phyloP scores from a whole-genome alignment of 192 early-diverging fungal species.

The Kappamyces sp. region DNA sequence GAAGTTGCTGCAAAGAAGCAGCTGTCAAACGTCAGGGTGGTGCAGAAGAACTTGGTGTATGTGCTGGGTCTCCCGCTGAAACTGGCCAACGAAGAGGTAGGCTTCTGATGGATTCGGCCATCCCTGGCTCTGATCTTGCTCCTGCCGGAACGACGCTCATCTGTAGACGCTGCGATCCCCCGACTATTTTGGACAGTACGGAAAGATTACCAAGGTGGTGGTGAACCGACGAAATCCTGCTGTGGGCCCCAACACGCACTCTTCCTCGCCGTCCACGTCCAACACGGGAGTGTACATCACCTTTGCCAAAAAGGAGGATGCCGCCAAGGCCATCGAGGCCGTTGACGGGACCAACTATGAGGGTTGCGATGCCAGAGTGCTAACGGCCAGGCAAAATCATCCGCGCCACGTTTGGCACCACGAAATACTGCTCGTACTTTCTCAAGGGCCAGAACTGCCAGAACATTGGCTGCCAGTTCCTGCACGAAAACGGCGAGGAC shows the following conservation, averaged over 20 bases:
- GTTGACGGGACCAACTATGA: conserved; percentile 80
- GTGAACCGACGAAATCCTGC: conserved; percentile 68
- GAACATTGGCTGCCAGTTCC: conserved; percentile 90
- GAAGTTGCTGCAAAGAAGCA: conserved; percentile 71
- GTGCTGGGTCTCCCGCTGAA: conserved; percentile 87
- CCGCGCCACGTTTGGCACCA: conserved; percentile 93
- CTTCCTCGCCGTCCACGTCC: conserved; percentile 23
- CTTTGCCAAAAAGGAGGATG: conserved; percentile 86
- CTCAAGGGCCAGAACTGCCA: conserved; percentile 85
- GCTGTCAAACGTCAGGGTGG: conserved; percentile 85
- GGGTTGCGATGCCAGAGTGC: conserved; percentile 67
- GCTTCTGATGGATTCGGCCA: conserved; percentile 2
- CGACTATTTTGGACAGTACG: conserved; percentile 98
- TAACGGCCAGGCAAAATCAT: conserved; percentile 48
- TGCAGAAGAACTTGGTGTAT: conserved; percentile 97
- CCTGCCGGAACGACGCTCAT: not conserved
- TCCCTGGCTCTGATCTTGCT: not conserved
- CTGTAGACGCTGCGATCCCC: conserved; percentile 66
- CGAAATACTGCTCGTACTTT: conserved; percentile 97
- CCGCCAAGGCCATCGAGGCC: conserved; percentile 83
- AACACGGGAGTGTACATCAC: conserved; percentile 86
- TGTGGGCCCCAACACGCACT: conserved; percentile 47
- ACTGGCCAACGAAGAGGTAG: conserved; percentile 83
- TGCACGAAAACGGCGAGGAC: conserved; percentile 83
- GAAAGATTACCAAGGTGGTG: conserved; percentile 90